Evolutionary conservation across 1,139 yeast genomes (phyloP), one percentile per base, ranked within the genome.

Genomic region (Wickerhamomyces sp.): DNA sequence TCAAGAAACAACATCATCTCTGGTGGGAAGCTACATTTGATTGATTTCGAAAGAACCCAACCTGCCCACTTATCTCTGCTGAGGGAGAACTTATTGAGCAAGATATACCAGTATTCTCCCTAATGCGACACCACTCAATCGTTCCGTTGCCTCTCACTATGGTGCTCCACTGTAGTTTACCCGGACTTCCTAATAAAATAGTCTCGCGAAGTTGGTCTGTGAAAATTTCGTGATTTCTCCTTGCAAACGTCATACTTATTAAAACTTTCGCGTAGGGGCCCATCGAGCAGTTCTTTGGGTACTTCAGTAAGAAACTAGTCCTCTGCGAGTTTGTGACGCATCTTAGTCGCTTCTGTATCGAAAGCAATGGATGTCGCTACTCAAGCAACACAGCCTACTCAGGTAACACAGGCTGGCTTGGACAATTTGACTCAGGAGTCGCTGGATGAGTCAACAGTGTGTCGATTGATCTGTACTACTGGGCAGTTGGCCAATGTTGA

Each of bases 391-490:
- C 84, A 80, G 60, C 58, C 66, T 1, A 78, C 84, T 2, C 89
- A 81, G 65, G 84, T 88, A 10, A 83, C 91, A 41, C 88, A 81
- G 63, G 75, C 73, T 2, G 71, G 75, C 7, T 58, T 64, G 10
- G 75, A 69, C 45, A 62, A 63, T 37, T 61, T 72, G 39, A 63
- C 71, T 1, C 70, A 67, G 40, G 68, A 72, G 50, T 60, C 66
- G 35, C 60, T 67, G 15, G 67, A 68, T 45, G 63, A 66, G n/a
- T 71, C 72, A 14, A 71, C 75, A 11, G 66, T 76, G 11, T 75
- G 77, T 49, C 60, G 80, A 41, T 67, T 87, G 47, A 78, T 87
- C 42, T 86, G 95, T 57, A 80, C 93, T 3, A 73, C 82, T 0
- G 87, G 86, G 2, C 83, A 79, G 56, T 69, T 74, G 49, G 68